These are phyloP conservation scores for Candida ficus DNA, from an alignment of 805 yeast species.

Conservation along the genomic window DNA sequence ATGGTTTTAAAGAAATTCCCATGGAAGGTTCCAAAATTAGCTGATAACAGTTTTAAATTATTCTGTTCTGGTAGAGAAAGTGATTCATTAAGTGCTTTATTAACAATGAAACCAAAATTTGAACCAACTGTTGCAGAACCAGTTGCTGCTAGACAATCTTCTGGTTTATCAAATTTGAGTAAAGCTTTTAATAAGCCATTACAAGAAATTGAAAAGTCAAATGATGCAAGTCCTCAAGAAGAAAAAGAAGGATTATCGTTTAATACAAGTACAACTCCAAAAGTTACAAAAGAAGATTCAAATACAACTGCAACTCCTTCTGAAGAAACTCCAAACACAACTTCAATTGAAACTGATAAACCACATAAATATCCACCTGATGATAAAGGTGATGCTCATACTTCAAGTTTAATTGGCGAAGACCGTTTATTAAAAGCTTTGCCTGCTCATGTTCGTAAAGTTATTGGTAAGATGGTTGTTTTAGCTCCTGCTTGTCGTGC, in stretches of 20 bases:
- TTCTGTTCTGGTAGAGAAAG: slow-evolving; percentile 74
- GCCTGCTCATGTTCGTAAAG: slow-evolving; percentile 61
- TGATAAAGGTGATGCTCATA: slow-evolving; percentile 38
- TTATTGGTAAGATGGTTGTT: slow-evolving; percentile 73
- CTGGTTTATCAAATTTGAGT: slow-evolving; percentile 23
- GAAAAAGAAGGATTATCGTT: slow-evolving; percentile 6
- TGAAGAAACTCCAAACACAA: slow-evolving; percentile 4
- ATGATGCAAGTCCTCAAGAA: slow-evolving; percentile 2
- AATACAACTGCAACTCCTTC: slow-evolving; percentile 12
- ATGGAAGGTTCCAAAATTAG: slow-evolving; percentile 84
- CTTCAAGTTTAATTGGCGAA: slow-evolving; percentile 65
- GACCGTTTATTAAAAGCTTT: slow-evolving; percentile 65
- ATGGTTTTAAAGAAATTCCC: slow-evolving; percentile 91
- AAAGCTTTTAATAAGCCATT: slow-evolving; percentile 25
- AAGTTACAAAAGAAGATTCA: slow-evolving; percentile 9
- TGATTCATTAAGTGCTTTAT: slow-evolving; percentile 56
- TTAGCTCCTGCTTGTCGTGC: slow-evolving; percentile 84
- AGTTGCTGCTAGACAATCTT: slow-evolving; percentile 8
- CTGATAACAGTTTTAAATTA: slow-evolving; percentile 77
- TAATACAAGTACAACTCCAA: slow-evolving; percentile 7
- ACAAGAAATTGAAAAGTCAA: slow-evolving; percentile 14
- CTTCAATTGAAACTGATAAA: slow-evolving; percentile 14
- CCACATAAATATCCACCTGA: not conserved
- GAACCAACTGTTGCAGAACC: slow-evolving; percentile 24
- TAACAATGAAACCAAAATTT: slow-evolving; percentile 50